Evolutionary conservation across 1,139 yeast species (phyloP).

Genomic region (Yamadazyma dendronema): DNA sequence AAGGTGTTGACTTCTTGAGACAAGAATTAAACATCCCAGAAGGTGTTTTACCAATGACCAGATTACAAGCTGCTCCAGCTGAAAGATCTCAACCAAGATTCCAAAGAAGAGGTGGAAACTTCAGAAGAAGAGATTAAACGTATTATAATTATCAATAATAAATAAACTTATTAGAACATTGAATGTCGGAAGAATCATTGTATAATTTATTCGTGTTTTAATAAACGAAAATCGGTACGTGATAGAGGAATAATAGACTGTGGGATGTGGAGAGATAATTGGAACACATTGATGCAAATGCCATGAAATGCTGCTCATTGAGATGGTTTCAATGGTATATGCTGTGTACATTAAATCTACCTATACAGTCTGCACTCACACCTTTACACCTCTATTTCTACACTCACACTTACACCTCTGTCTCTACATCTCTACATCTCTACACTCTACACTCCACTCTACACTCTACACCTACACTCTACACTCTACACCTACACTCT

Average conservation of each 20-base stretch:
- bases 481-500: no score
- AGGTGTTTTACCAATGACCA: conserved; percentile 97
- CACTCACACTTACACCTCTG: background rate
- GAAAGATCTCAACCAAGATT: conserved; percentile 66
- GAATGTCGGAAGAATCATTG: conserved; percentile 6
- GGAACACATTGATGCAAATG: no score
- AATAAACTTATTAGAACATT: conserved; percentile 6
- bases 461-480: no score
- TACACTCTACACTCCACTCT: no score
- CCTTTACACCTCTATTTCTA: background rate
- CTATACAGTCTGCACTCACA: background rate
- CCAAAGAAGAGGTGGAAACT: conserved; percentile 36
- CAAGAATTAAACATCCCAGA: conserved; percentile 98
- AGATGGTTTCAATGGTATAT: background rate
- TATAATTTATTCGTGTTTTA: conserved; percentile 18
- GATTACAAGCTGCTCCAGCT: conserved; percentile 92
- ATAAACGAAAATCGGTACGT: conserved; percentile 18
- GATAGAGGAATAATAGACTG: no score
- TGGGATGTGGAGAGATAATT: no score
- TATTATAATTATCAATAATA: conserved; percentile 1
- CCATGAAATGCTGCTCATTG: no score
- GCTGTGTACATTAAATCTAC: background rate
- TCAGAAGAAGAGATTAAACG: conserved; percentile 50
- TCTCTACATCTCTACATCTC: no score
- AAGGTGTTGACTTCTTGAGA: conserved; percentile 98